Conservation (phyloP, 1,139 yeast genomes). For the Protomyces pachydermus region DNA sequence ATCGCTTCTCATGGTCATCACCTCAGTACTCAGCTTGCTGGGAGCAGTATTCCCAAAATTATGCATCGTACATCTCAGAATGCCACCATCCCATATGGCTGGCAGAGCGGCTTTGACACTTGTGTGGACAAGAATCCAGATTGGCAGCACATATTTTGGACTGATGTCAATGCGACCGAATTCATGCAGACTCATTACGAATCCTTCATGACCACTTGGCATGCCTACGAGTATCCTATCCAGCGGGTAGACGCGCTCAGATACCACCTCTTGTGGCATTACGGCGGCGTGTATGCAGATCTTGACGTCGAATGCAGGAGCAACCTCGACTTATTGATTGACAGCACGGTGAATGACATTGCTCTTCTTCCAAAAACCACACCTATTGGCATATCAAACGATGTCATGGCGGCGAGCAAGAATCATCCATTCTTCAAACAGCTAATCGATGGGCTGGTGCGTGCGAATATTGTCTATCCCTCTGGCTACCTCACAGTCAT, state of each 20-base stretch:
- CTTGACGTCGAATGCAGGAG: constrained; percentile 22
- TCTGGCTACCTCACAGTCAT: constrained; percentile 25
- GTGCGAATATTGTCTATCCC: constrained; percentile 3
- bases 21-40: too few relatives aligned
- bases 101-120: too few relatives aligned
- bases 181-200: constrained; percentile 11
- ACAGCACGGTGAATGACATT: neutral
- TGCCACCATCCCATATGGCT: too few relatives aligned
- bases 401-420: constrained; percentile 16
- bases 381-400: constrained; percentile 24
- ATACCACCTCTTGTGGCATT: constrained; percentile 19
- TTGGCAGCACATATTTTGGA: constrained; percentile 25
- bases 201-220: constrained; percentile 8
- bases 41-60: too few relatives aligned
- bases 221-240: constrained; percentile 18
- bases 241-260: constrained; percentile 26
- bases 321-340: constrained; percentile 12
- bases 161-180: constrained; percentile 10
- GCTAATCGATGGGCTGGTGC: constrained; percentile 1
- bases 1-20: too few relatives aligned
- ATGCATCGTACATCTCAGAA: too few relatives aligned
- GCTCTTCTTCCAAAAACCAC: constrained; percentile 16
- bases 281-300: constrained; percentile 26
- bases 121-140: neutral
- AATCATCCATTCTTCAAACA: constrained; percentile 14